Conservation (phyloP, 345 rosid species). For the Nephelium lappaceum region DNA sequence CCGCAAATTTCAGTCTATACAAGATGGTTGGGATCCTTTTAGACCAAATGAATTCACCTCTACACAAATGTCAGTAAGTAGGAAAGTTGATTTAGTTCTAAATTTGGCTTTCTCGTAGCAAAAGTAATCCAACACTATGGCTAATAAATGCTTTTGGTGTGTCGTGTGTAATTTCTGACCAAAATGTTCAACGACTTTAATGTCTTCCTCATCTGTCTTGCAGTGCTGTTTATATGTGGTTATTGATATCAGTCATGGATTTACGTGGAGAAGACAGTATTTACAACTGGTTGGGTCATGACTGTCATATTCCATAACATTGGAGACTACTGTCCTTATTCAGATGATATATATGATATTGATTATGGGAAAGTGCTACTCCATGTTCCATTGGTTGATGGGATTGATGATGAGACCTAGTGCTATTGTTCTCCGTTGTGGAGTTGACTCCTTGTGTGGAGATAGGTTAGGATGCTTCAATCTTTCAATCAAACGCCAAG, state of each 20-base stretch:
- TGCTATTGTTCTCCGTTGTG: conserved; percentile 63
- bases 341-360: conserved; percentile 15
- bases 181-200: background rate
- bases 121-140: background rate
- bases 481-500: conserved; percentile 66
- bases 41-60: background rate
- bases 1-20: background rate
- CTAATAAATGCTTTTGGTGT: background rate
- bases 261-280: conserved; percentile 64
- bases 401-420: conserved; percentile 57
- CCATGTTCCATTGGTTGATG: conserved; percentile 20
- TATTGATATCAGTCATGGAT: conserved; percentile 67
- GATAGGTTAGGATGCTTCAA: conserved; percentile 68
- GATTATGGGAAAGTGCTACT: conserved; percentile 28
- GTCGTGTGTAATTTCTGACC: background rate
- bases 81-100: background rate
- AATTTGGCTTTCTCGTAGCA: too few species aligned
- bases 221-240: conserved; percentile 66
- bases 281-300: conserved; percentile 46
- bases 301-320: too few species aligned
- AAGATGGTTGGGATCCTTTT: background rate
- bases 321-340: conserved; percentile 53
- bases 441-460: conserved; percentile 65
- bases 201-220: conserved; percentile 15
- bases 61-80: background rate